These are phyloP conservation scores for Mortierella alpina DNA, from an alignment of 192 early-diverging fungal genomes.

Conservation along the genomic window DNA sequence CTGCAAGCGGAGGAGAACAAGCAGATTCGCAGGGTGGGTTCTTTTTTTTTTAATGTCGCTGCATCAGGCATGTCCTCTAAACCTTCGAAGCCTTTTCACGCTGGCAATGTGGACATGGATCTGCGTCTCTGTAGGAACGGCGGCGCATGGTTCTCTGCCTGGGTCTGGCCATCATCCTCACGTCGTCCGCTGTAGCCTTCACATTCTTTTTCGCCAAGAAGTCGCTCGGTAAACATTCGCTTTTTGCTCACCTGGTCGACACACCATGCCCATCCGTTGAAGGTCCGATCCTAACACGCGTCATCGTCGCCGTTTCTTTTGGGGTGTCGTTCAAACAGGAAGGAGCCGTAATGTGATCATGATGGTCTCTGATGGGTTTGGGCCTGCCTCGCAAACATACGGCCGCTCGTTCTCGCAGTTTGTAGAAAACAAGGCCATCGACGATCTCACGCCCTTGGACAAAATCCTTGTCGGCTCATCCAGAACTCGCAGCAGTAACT, in stretches of 20 bases:
- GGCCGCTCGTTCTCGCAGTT: constrained; percentile 84
- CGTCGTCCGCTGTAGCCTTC: constrained; percentile 30
- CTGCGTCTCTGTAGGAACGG: constrained; percentile 14
- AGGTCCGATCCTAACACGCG: too few relatives aligned
- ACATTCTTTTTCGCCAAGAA: constrained; percentile 33
- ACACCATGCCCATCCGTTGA: neutral
- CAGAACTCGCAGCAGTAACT: constrained; percentile 83
- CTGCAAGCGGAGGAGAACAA: constrained; percentile 26
- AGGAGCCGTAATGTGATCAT: constrained; percentile 80
- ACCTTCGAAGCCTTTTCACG: too few relatives aligned
- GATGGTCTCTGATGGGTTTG: constrained; percentile 97
- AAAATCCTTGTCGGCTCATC: constrained; percentile 88
- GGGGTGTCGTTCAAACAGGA: neutral
- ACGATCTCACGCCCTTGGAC: constrained; percentile 65
- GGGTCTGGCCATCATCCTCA: constrained; percentile 26
- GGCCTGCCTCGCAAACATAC: constrained; percentile 92
- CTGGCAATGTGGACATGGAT: neutral
- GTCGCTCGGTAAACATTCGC: constrained; percentile 11
- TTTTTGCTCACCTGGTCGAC: neutral
- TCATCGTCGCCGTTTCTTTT: neutral
- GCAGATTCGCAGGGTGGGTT: constrained; percentile 26
- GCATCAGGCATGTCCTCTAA: too few relatives aligned
- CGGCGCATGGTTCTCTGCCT: constrained; percentile 33
- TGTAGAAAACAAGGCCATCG: constrained; percentile 48
- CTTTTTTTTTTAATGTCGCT: too few relatives aligned